Evolutionary conservation across 2,329 filamentous ascomycete genomes (phyloP).

Genomic region (Xylariaceae sp.): DNA sequence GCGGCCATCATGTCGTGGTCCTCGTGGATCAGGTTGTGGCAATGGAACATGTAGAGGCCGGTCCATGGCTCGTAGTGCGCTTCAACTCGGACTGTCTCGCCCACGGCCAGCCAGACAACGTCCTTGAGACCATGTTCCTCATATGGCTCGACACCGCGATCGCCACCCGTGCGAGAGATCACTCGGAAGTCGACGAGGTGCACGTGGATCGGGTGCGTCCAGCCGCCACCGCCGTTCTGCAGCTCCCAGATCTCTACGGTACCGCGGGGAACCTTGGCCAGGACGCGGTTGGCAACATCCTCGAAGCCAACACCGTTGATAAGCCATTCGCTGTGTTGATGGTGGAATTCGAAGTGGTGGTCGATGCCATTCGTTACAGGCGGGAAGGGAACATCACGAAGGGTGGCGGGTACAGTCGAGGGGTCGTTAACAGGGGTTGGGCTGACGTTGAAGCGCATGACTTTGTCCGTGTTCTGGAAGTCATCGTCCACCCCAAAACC

Average conservation of each 20-base stretch:
- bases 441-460: conserved; percentile 60
- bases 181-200: conserved; percentile 66
- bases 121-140: conserved; percentile 64
- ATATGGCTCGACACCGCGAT: conserved; percentile 55
- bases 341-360: conserved; percentile 54
- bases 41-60: conserved; percentile 59
- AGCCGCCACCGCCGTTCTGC: conserved; percentile 56
- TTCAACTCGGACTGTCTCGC: conserved; percentile 58
- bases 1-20: conserved; percentile 56
- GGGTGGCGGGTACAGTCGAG: conserved; percentile 43
- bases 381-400: conserved; percentile 50
- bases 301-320: conserved; percentile 58
- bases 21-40: conserved; percentile 55
- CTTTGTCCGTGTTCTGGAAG: conserved; percentile 57
- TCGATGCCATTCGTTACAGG: conserved; percentile 46
- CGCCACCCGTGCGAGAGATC: conserved; percentile 53
- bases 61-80: conserved; percentile 60
- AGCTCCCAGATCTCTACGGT: conserved; percentile 58
- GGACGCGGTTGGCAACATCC: conserved; percentile 55
- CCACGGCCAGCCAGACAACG: conserved; percentile 59
- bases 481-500: conserved; percentile 54
- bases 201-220: conserved; percentile 62
- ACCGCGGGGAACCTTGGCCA: conserved; percentile 55
- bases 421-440: conserved; percentile 45
- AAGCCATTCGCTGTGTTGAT: conserved; percentile 53